Evolutionary conservation across 2,329 filamentous ascomycete genomes (phyloP), one percentile per base, ranked within the genome.

Genomic region (Aspergillus sp.): DNA sequence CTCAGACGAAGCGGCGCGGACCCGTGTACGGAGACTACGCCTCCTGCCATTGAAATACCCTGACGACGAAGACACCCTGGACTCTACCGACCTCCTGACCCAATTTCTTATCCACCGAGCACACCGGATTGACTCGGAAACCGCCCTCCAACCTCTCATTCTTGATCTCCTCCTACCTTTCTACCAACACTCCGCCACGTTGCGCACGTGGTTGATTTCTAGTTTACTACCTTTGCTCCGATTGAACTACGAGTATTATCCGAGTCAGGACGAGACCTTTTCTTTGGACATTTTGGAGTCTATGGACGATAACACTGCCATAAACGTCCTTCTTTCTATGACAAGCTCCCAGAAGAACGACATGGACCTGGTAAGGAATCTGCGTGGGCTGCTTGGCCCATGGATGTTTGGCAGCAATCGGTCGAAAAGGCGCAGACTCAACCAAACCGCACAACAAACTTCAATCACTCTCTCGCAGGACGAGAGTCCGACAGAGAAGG

Each of bases 181-280:
- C 65, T 73, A 85, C 47, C 67, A 76, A 49, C 73, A 75, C 38
- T 80, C 79, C 40, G 72, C 79, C 32, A 73, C 73, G 52, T 66
- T 87, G 42, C 75, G 78, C 53, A 78, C 73, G 49, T 87, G 83
- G 83, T 78, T 82, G 58, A 78, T 86, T 38, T 83, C 82, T 11
- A 79, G 75, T 42, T 73, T 83, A 10, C 69, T 86, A 35, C 84
- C 84, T 6, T 67, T 85, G 7, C 70, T 85, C 20, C 77, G 84
- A 47, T 68, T 85, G 45, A 79, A 82, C 59, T 83, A 84, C 64
- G 82, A 86, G 65, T 86, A 84, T 64, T 85, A 86, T 54, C 78
- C 80, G 0, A 72, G 78, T n/a, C 71, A 65, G 13, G 67, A 76
- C 19, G 70, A 73, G 10, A 57, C 65, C 1, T 62, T 78, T 7